phyloP scores from a whole-genome alignment of 108 stramenopile species.

The Mediolabrus comicus region DNA sequence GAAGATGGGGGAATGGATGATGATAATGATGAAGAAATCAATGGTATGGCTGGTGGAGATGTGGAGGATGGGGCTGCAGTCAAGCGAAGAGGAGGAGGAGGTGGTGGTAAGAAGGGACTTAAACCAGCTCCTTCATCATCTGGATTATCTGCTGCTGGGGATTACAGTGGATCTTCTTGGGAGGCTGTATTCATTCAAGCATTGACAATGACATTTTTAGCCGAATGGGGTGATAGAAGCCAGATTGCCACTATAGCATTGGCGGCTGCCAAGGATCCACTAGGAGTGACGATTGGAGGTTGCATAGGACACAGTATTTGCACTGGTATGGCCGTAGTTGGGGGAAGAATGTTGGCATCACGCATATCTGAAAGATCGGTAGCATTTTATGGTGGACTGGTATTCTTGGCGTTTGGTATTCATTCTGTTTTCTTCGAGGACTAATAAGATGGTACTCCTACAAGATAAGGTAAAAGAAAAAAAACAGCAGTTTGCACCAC shows the following conservation, averaged over 20 bases:
- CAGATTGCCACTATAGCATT: conserved; percentile 99
- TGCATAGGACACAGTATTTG: conserved; percentile 96
- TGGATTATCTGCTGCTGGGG: conserved; percentile 27
- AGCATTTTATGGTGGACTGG: conserved; percentile 82
- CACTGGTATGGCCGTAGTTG: conserved; percentile 97
- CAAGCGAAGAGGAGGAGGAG: conserved; percentile 22
- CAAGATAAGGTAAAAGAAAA: no score
- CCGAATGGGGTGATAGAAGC: conserved; percentile 99
- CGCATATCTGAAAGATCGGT: conserved; percentile 95
- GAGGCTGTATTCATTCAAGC: conserved; percentile 80
- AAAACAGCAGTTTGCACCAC: no score
- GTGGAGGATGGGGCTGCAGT: conserved; percentile 32
- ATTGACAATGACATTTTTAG: conserved; percentile 96
- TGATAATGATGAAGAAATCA: conserved; percentile 21
- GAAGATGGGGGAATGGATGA: conserved; percentile 5
- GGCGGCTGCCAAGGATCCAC: conserved; percentile 93
- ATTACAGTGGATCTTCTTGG: conserved; percentile 44
- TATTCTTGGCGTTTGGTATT: conserved; percentile 94
- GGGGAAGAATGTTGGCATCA: conserved; percentile 96
- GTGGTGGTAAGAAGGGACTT: conserved; percentile 5
- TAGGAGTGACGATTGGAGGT: conserved; percentile 95
- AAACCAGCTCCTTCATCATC: conserved; percentile 37
- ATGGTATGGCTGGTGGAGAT: conserved; percentile 23
- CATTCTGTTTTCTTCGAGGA: conserved; percentile 89
- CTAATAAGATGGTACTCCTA: conserved; percentile 10